phyloP scores from a whole-genome alignment of 345 rosid species.

The Microthlaspi erraticum region DNA sequence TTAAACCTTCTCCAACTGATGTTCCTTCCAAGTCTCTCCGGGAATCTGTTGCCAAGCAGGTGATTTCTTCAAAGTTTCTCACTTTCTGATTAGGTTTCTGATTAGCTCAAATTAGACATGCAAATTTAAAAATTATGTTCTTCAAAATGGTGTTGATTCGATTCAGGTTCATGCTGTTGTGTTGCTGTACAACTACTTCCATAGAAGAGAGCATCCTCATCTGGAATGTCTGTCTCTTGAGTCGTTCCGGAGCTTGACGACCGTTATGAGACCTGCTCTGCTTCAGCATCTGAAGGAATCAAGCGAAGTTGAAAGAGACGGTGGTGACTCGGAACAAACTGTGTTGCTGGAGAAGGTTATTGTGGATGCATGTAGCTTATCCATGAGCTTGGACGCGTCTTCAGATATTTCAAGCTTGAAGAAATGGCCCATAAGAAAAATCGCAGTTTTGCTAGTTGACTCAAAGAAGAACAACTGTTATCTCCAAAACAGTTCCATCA shows the following conservation, averaged over 20 bases:
- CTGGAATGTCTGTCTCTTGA: conserved; percentile 58
- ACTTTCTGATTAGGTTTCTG: neutral
- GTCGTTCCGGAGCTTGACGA: conserved; percentile 68
- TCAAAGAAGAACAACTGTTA: conserved; percentile 55
- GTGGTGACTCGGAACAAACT: conserved; percentile 55
- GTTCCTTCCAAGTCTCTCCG: conserved; percentile 51
- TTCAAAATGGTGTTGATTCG: conserved; percentile 25
- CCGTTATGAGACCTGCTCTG: conserved; percentile 56
- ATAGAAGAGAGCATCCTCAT: conserved; percentile 60
- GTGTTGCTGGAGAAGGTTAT: conserved; percentile 59
- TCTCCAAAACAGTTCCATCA: conserved; percentile 54
- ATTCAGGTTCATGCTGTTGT: conserved; percentile 76
- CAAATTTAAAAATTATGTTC: neutral
- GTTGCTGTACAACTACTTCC: conserved; percentile 73
- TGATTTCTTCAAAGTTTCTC: conserved; percentile 9
- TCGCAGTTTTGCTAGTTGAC: conserved; percentile 68
- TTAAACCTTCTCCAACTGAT: conserved; percentile 42
- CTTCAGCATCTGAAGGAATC: conserved; percentile 53
- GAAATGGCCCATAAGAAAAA: conserved; percentile 64
- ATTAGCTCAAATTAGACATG: conserved; percentile 6
- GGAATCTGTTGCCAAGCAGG: conserved; percentile 76
- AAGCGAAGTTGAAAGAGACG: conserved; percentile 42
- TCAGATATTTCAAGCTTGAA: conserved; percentile 48
- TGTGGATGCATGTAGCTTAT: conserved; percentile 73
- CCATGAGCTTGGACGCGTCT: conserved; percentile 56